A percentile compares a stretch with the other conserved stretches of the same genome.
These are phyloP conservation scores for Brassica hybrid DNA, from an alignment of 441 rosid species.

Conservation along the genomic window DNA sequence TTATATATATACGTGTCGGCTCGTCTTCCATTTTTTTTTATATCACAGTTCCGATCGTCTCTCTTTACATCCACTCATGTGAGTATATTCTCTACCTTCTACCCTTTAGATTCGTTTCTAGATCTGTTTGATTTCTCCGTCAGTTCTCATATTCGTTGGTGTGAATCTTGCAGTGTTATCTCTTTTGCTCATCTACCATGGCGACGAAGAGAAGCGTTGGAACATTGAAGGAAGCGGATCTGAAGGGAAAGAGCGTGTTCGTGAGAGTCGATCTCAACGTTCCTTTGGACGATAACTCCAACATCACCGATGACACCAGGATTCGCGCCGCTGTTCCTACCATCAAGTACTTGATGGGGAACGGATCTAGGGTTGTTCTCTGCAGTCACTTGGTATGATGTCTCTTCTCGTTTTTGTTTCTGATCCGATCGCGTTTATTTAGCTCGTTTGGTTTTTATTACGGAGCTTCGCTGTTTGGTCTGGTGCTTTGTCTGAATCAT, in stretches of 20 bases:
- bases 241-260: constrained; percentile 93
- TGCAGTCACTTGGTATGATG: constrained; percentile 69
- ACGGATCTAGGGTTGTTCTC: constrained; percentile 81
- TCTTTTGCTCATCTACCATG: constrained; percentile 43
- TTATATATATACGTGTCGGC: not conserved
- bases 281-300: constrained; percentile 83
- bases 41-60: constrained; percentile 11
- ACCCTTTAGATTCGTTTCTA: not conserved
- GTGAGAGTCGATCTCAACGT: constrained; percentile 96
- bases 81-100: constrained; percentile 20
- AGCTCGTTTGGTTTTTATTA: not conserved
- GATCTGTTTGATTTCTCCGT: constrained; percentile 30
- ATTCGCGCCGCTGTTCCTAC: constrained; percentile 95
- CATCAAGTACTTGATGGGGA: constrained; percentile 75
- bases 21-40: not conserved
- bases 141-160: constrained; percentile 10
- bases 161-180: constrained; percentile 15
- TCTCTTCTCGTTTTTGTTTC: not conserved
- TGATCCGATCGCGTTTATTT: constrained; percentile 1
- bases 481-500: not conserved
- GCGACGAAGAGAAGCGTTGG: constrained; percentile 90
- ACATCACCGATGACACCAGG: constrained; percentile 92
- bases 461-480: not conserved
- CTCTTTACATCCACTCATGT: constrained; percentile 32
- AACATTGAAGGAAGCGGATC: constrained; percentile 68